Evolutionary conservation across 73 alveolate genomes (phyloP), one percentile per base, ranked within the genome.

Genomic region (Tetrahymena malaccensis): DNA sequence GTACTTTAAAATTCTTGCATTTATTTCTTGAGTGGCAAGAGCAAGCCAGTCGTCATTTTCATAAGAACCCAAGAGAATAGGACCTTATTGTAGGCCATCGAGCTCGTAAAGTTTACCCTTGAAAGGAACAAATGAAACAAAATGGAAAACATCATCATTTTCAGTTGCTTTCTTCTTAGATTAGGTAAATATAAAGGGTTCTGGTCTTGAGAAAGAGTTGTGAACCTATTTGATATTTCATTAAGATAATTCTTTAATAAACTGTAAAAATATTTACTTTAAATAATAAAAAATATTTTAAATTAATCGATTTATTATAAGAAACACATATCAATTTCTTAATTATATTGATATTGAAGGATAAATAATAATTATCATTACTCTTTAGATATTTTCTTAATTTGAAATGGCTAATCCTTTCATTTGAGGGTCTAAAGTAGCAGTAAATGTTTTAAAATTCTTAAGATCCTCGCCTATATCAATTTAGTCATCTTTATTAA

Each of bases 71-170:
- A 97, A 94, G 22, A 96, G 94, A 57, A 99, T 98, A 13, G 99
- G 99, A 12, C 99, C 99, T 85, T 97, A 95, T 96, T 98, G 96
- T 38, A 98, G 96, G 33, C 99, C 99, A 96, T 99, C 99, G 33
- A 99, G 96, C 95, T 99, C 99, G 96, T 98, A 99, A 27, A 99
- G 97, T 19, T 96, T 44, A 13, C 98, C 98, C 93, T 98, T 99
- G 94, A 97, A 98, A 44, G 99, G 99, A 12, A 99, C 97, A 95
- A 97, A 99, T 35, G 99, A 94, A 22, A 98, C 98, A 96, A 99
- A 99, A 85, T 99, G 99, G 94, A 97, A 99, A 34, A 97, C 99
- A 97, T 99, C 99, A 94, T 98, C 99, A 11, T 98, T 98, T 93
- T 98, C 99, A 50, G 96, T 94, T 19, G 98, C 97, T 96, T 93